A percentile compares a stretch with the other conserved stretches of the same genome.
Conservation (phyloP, 208 protist species). For the Crithidia thermophila region DNA sequence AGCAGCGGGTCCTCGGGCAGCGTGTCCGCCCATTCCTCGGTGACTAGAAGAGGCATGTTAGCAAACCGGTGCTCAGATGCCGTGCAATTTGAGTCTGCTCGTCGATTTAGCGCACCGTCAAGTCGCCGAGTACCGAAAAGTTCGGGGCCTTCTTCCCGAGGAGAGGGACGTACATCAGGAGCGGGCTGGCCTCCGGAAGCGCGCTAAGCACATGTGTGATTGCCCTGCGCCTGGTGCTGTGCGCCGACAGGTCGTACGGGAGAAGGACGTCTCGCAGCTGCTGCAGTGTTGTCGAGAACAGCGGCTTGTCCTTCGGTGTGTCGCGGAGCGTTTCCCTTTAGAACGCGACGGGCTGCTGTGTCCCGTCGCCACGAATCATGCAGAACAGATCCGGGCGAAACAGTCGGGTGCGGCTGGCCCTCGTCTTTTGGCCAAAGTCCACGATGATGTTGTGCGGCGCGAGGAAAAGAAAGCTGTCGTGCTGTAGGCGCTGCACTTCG, state of each 20-base stretch:
- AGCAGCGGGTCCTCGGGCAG: neutral
- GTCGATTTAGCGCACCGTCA: conserved; percentile 15
- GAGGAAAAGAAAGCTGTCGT: too few relatives aligned
- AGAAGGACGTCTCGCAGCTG: conserved; percentile 11
- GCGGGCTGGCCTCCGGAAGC: neutral
- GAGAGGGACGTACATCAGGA: conserved; percentile 6
- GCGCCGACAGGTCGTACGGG: conserved; percentile 17
- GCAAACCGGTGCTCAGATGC: conserved; percentile 11
- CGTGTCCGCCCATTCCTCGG: conserved; percentile 14
- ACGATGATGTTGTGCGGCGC: too few relatives aligned
- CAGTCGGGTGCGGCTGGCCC: too few relatives aligned
- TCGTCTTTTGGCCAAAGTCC: too few relatives aligned
- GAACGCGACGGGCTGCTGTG: too few relatives aligned
- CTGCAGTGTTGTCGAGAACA: too few relatives aligned
- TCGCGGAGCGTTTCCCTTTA: too few relatives aligned
- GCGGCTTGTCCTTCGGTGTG: too few relatives aligned
- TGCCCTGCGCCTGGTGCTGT: conserved; percentile 28
- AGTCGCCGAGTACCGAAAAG: neutral
- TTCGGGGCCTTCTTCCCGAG: conserved; percentile 22
- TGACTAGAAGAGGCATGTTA: conserved; percentile 24
- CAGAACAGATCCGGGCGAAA: too few relatives aligned
- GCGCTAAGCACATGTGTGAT: conserved; percentile 7
- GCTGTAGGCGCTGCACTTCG: too few relatives aligned
- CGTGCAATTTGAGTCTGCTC: conserved; percentile 1
- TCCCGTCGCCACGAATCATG: too few relatives aligned